phyloP scores from a whole-genome alignment of 2,329 filamentous ascomycete species.

The Sporothrix mexicana region DNA sequence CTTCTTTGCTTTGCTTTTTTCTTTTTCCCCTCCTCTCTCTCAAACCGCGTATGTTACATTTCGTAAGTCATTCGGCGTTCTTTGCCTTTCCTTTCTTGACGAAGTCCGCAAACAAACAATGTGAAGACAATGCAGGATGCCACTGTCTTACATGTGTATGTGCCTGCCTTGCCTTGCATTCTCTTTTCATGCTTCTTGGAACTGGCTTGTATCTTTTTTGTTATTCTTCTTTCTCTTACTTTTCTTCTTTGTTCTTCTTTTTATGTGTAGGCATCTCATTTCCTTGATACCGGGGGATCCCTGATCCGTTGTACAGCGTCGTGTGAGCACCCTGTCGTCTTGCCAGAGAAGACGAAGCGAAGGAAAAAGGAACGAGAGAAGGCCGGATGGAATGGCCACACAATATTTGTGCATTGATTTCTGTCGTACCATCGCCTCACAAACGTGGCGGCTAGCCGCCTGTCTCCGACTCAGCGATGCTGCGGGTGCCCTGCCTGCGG shows the following conservation, averaged over 20 bases:
- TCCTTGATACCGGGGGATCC: background rate
- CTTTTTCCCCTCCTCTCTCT: too few species aligned
- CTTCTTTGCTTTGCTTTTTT: background rate
- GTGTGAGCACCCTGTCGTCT: constrained; percentile 2
- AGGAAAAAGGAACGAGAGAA: background rate
- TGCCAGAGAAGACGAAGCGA: background rate
- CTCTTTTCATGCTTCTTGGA: background rate
- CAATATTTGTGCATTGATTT: background rate
- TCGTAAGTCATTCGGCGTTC: too few species aligned
- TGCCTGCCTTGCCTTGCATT: background rate
- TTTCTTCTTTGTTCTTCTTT: too few species aligned
- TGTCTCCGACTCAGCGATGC: background rate
- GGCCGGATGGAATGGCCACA: background rate
- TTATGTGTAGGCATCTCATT: too few species aligned
- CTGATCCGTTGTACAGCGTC: constrained; percentile 7
- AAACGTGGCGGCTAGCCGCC: constrained; percentile 15
- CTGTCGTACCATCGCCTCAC: constrained; percentile 22
- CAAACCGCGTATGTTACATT: background rate
- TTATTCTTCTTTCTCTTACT: background rate
- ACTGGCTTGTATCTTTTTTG: background rate
- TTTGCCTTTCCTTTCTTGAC: background rate
- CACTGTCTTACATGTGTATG: background rate
- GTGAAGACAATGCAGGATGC: background rate
- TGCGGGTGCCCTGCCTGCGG: background rate
- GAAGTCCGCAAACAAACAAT: background rate